phyloP scores from a whole-genome alignment of 1,139 yeast genomes.

The Saccharomyces uvarum region DNA sequence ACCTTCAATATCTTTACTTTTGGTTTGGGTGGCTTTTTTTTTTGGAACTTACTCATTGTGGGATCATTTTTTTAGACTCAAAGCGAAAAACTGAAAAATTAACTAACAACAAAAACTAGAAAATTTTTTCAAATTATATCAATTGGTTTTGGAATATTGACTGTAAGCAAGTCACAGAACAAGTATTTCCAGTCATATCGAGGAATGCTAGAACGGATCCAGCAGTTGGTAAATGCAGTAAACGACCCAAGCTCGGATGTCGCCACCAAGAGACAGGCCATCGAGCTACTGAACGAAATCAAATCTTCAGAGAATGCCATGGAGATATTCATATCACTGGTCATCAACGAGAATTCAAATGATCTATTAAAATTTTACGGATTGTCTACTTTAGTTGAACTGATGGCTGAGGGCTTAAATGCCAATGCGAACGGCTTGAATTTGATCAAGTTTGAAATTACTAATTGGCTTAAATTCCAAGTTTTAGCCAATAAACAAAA shows the following conservation, averaged over 20 bases:
- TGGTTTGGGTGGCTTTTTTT: background rate
- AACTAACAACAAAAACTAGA: background rate
- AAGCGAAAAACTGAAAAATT: background rate
- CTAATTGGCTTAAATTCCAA: constrained; percentile 29
- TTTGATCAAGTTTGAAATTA: constrained; percentile 18
- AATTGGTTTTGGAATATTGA: constrained; percentile 1
- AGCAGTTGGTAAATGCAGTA: constrained; percentile 89
- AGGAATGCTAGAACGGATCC: constrained; percentile 75
- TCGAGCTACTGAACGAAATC: constrained; percentile 67
- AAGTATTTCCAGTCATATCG: background rate
- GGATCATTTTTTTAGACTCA: background rate
- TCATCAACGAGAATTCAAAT: constrained; percentile 39
- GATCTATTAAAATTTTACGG: constrained; percentile 67
- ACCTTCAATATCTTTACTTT: background rate
- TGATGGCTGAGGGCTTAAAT: constrained; percentile 26
- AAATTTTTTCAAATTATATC: constrained; percentile 2
- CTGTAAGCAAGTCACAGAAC: background rate
- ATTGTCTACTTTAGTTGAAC: constrained; percentile 62
- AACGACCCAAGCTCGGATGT: constrained; percentile 69
- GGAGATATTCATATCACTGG: constrained; percentile 61
- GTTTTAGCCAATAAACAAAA: constrained; percentile 24
- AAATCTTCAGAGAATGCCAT: constrained; percentile 75
- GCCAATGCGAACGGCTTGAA: background rate
- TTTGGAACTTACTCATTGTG: background rate
- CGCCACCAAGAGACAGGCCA: constrained; percentile 70